Evolutionary conservation across 768 basidiomycete species (phyloP).

Genomic region (Lentinula boryana): DNA sequence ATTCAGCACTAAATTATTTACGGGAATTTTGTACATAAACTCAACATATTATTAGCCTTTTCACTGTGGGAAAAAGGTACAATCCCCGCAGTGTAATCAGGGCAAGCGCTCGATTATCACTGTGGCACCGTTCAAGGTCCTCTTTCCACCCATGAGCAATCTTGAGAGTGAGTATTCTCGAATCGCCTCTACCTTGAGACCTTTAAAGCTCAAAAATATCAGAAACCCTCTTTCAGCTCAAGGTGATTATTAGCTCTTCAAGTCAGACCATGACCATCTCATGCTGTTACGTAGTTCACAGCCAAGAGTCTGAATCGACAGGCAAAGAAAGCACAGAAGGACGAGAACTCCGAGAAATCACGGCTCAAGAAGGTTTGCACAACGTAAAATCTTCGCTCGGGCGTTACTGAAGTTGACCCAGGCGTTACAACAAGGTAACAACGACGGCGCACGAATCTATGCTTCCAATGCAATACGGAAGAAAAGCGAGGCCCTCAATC

Average conservation of each 20-base stretch:
- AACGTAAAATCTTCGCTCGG: neutral
- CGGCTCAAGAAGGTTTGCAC: conserved; percentile 83
- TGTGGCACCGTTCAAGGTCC: neutral
- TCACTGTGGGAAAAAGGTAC: too few relatives aligned
- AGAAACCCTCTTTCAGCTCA: conserved; percentile 99
- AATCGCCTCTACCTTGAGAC: neutral
- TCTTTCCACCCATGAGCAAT: conserved; percentile 53
- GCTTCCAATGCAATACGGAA: conserved; percentile 98
- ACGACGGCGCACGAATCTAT: conserved; percentile 95
- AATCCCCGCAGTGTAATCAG: too few relatives aligned
- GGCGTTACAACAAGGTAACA: conserved; percentile 96
- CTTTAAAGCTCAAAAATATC: conserved; percentile 19
- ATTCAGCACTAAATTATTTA: too few relatives aligned
- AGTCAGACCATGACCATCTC: neutral
- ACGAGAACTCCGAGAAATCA: conserved; percentile 83
- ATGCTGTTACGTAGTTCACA: conserved; percentile 68
- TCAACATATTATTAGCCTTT: too few relatives aligned
- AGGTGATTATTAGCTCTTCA: conserved; percentile 42
- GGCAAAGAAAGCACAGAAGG: conserved; percentile 96
- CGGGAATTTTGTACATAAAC: too few relatives aligned
- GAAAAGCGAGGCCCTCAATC: conserved; percentile 91
- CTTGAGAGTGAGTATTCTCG: conserved; percentile 74
- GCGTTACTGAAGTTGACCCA: conserved; percentile 22
- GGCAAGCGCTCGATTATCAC: too few relatives aligned
- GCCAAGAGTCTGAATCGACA: conserved; percentile 93